phyloP scores from a whole-genome alignment of 139 green algal genomes.

The Chara braunii region DNA sequence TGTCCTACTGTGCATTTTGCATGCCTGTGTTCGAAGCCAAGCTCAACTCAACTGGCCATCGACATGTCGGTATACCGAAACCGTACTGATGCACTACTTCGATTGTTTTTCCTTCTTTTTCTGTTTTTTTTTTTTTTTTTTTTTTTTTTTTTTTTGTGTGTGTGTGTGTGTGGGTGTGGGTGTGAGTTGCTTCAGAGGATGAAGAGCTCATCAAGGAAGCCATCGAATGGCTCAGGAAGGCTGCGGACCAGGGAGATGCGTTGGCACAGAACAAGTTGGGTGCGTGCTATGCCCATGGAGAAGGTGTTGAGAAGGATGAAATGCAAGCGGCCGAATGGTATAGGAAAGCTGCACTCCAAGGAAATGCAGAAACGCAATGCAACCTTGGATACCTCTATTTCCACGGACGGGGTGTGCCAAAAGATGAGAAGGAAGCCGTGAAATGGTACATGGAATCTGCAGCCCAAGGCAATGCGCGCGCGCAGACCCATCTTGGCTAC shows the following conservation, averaged over 20 bases:
- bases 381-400: constrained; percentile 33
- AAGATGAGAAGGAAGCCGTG: background rate
- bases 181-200: no score
- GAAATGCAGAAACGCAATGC: constrained; percentile 23
- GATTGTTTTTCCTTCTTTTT: no score
- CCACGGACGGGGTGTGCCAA: constrained; percentile 13
- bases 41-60: no score
- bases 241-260: background rate
- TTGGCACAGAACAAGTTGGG: constrained; percentile 16
- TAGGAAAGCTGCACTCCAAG: constrained; percentile 28
- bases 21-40: no score
- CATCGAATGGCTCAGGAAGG: constrained; percentile 32
- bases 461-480: constrained; percentile 21
- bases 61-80: no score
- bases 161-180: no score
- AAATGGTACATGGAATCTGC: constrained; percentile 5
- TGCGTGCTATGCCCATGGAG: constrained; percentile 11
- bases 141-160: no score
- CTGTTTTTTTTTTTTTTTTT: no score
- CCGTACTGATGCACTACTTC: no score
- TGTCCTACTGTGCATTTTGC: no score
- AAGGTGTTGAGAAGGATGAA: constrained; percentile 12
- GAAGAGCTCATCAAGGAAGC: no score
- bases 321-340: constrained; percentile 14
- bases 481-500: constrained; percentile 15